Evolutionary conservation across 805 yeast genomes (phyloP).

Genomic region (Nakazawaea populi): DNA sequence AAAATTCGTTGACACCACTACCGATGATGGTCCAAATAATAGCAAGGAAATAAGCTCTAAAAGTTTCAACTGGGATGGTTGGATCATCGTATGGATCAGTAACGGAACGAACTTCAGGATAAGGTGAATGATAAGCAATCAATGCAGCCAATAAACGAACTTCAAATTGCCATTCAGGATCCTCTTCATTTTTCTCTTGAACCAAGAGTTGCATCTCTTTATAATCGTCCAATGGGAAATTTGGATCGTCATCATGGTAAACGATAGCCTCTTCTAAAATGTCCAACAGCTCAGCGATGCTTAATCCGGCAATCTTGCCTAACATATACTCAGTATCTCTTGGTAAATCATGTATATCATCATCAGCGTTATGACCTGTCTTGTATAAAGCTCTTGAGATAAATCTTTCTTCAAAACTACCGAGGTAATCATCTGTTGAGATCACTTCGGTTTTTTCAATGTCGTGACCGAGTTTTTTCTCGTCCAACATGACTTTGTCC

Average conservation of each 20-base stretch:
- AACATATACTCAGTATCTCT: slow-evolving; percentile 28
- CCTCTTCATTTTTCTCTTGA: neutral
- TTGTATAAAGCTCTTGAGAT: slow-evolving; percentile 6
- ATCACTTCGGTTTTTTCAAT: neutral
- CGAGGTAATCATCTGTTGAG: slow-evolving; percentile 1
- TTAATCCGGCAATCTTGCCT: slow-evolving; percentile 29
- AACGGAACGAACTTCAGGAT: slow-evolving; percentile 62
- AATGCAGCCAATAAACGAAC: slow-evolving; percentile 29
- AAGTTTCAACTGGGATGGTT: slow-evolving; percentile 40
- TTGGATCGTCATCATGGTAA: slow-evolving; percentile 41
- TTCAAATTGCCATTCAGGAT: slow-evolving; percentile 24
- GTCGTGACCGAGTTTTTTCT: neutral
- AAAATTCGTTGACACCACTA: slow-evolving; percentile 50
- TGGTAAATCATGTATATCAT: slow-evolving; percentile 8
- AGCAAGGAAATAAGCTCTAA: slow-evolving; percentile 51
- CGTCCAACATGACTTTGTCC: neutral
- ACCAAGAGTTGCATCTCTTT: slow-evolving; percentile 25
- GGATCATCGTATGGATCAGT: slow-evolving; percentile 56
- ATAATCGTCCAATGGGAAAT: slow-evolving; percentile 34
- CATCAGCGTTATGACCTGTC: slow-evolving; percentile 8
- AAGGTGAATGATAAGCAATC: slow-evolving; percentile 39
- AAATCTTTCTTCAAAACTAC: slow-evolving; percentile 6
- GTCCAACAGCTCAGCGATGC: slow-evolving; percentile 31
- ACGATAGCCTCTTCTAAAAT: slow-evolving; percentile 33
- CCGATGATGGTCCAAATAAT: slow-evolving; percentile 47